A percentile compares a stretch with the other conserved stretches of the same genome.
Conservation (phyloP, 345 rosid genomes). For the Kandelia obovata region DNA sequence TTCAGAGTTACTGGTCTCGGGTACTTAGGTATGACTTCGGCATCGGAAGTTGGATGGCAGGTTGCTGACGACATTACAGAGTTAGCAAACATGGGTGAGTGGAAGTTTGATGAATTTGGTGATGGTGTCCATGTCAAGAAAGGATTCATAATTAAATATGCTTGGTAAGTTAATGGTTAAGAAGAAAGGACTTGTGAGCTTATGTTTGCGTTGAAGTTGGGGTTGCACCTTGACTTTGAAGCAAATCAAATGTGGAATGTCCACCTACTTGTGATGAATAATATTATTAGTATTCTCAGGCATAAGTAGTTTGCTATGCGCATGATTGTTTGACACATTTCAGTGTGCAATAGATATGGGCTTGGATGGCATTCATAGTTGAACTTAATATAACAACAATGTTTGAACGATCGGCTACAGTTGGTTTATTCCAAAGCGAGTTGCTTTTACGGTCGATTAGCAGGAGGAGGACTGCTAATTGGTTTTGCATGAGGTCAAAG, state of each 20-base stretch:
- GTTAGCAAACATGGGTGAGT: slow-evolving; percentile 14
- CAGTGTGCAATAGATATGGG: too few relatives aligned
- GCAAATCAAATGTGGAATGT: slow-evolving; percentile 18
- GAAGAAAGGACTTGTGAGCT: slow-evolving; percentile 1
- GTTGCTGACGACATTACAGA: background rate
- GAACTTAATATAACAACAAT: too few relatives aligned
- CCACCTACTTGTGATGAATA: background rate
- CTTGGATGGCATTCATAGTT: too few relatives aligned
- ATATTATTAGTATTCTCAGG: background rate
- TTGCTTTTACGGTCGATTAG: too few relatives aligned
- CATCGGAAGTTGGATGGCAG: slow-evolving; percentile 23
- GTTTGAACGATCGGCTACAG: too few relatives aligned
- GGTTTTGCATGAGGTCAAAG: too few relatives aligned
- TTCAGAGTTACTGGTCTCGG: slow-evolving; percentile 7
- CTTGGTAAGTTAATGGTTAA: too few relatives aligned
- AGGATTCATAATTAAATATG: too few relatives aligned
- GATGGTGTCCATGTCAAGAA: background rate
- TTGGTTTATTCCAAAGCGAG: too few relatives aligned
- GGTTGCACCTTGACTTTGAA: background rate
- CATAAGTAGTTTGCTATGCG: too few relatives aligned
- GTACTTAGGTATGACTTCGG: slow-evolving; percentile 11
- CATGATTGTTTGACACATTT: too few relatives aligned
- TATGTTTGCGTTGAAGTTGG: slow-evolving; percentile 12
- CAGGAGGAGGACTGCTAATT: too few relatives aligned
- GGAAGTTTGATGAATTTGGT: slow-evolving; percentile 14